Evolutionary conservation across 2,329 filamentous ascomycete species (phyloP).

Genomic region (Akanthomyces muscarius): DNA sequence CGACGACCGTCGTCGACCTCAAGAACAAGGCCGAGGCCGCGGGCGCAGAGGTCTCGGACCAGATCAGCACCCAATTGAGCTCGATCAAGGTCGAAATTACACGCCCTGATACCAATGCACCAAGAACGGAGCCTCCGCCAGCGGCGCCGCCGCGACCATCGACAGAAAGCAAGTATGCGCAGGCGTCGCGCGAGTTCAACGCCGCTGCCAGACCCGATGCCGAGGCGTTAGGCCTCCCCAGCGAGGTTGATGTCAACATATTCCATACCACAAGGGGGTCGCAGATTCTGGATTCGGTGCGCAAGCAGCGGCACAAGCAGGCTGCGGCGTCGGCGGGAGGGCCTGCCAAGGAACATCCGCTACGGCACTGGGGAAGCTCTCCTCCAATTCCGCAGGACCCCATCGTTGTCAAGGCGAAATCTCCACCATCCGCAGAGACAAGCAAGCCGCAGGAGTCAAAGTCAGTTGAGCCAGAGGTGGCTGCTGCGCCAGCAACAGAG

Average conservation of each 20-base stretch:
- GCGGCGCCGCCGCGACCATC: background rate
- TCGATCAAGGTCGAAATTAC: background rate
- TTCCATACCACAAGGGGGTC: slow-evolving; percentile 47
- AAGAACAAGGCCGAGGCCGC: slow-evolving; percentile 24
- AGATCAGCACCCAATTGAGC: slow-evolving; percentile 6
- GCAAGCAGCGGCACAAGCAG: slow-evolving; percentile 20
- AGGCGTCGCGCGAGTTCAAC: slow-evolving; percentile 6
- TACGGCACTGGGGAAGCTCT: slow-evolving; percentile 32
- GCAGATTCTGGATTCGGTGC: slow-evolving; percentile 39
- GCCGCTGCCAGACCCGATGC: slow-evolving; percentile 17
- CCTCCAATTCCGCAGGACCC: slow-evolving; percentile 3
- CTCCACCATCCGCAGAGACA: background rate
- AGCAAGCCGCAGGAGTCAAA: background rate
- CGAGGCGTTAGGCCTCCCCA: slow-evolving; percentile 34
- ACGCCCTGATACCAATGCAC: background rate
- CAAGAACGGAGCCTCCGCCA: background rate
- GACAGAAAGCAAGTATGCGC: slow-evolving; percentile 8
- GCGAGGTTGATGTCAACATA: slow-evolving; percentile 42
- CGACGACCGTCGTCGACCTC: slow-evolving; percentile 38
- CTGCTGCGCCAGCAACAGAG: background rate
- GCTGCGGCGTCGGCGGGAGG: slow-evolving; percentile 20
- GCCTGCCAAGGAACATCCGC: slow-evolving; percentile 34
- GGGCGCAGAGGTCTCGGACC: background rate
- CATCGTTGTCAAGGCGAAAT: background rate
- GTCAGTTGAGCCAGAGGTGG: background rate